A percentile compares a stretch with the other conserved stretches of the same genome.
These are phyloP conservation scores for Boletus insuetus DNA, from an alignment of 768 basidiomycete species.

Conservation along the genomic window DNA sequence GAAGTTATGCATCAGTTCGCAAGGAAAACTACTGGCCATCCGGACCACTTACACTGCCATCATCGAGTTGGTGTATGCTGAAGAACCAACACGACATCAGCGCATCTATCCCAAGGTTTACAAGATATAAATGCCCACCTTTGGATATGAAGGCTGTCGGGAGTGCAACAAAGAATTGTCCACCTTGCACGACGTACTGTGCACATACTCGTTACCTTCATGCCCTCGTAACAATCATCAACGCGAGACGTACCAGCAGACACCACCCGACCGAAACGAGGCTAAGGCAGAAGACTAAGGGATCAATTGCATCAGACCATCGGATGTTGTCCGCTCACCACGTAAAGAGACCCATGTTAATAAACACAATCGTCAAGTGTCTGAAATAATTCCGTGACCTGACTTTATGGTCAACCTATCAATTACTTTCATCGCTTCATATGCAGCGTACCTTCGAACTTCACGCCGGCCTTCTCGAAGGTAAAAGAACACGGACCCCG, in stretches of 20 bases:
- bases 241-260: background rate
- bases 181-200: background rate
- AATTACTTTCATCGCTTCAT: too few relatives aligned
- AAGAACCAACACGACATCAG: background rate
- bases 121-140: background rate
- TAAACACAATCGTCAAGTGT: conserved; percentile 12
- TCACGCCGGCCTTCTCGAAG: conserved; percentile 13
- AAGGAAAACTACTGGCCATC: background rate
- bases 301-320: background rate
- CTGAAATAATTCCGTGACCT: conserved; percentile 10
- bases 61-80: conserved; percentile 14
- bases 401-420: background rate
- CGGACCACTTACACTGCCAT: conserved; percentile 9
- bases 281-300: background rate
- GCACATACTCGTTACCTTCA: background rate
- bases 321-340: background rate
- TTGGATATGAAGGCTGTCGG: conserved; percentile 4
- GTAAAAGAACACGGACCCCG: conserved; percentile 21
- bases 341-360: conserved; percentile 16
- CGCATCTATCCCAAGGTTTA: background rate
- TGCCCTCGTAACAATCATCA: background rate
- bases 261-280: conserved; percentile 9
- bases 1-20: background rate
- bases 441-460: conserved; percentile 2
- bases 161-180: background rate